Percentiles rank a stretch among this genome's conserved stretches.
Conservation (phyloP, 2,329 filamentous ascomycete genomes). For the Ophiostoma angusticollis region DNA sequence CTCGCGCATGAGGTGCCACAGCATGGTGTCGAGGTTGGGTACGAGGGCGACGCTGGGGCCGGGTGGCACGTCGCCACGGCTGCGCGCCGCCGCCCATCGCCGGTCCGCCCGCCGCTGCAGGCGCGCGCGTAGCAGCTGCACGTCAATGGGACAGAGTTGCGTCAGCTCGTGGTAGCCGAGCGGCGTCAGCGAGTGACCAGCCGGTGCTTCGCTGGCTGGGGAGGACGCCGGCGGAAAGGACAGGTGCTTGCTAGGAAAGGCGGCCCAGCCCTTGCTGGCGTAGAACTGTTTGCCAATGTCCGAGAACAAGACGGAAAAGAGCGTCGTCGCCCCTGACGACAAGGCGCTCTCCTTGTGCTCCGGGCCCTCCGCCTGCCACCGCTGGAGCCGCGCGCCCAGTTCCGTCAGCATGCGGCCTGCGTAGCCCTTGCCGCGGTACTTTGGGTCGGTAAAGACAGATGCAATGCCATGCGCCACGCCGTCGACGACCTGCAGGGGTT, state of each 20-base stretch:
- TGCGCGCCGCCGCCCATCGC: background rate
- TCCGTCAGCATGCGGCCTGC: constrained; percentile 63
- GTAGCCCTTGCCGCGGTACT: constrained; percentile 60
- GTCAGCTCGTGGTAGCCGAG: constrained; percentile 50
- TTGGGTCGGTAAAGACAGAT: constrained; percentile 62
- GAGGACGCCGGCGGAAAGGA: constrained; percentile 35
- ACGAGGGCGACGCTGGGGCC: constrained; percentile 48
- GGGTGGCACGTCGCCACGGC: constrained; percentile 12
- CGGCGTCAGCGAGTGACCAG: constrained; percentile 15
- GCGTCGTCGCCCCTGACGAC: constrained; percentile 23
- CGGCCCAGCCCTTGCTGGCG: constrained; percentile 60
- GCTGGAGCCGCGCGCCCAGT: constrained; percentile 34
- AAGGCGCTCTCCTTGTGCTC: constrained; percentile 11
- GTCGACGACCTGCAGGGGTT: constrained; percentile 25
- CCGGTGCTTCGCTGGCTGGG: constrained; percentile 15
- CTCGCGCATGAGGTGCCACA: constrained; percentile 72
- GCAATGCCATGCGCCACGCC: constrained; percentile 60
- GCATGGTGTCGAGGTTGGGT: constrained; percentile 54
- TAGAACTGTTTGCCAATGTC: constrained; percentile 82
- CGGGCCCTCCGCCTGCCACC: constrained; percentile 22
- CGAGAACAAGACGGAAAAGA: constrained; percentile 73
- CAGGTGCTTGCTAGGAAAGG: constrained; percentile 61
- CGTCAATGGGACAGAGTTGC: constrained; percentile 51
- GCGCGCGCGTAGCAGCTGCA: constrained; percentile 42
- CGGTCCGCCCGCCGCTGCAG: constrained; percentile 25